Evolutionary conservation across 352 stramenopile genomes (phyloP).

Genomic region (Phytopythium boreale): DNA sequence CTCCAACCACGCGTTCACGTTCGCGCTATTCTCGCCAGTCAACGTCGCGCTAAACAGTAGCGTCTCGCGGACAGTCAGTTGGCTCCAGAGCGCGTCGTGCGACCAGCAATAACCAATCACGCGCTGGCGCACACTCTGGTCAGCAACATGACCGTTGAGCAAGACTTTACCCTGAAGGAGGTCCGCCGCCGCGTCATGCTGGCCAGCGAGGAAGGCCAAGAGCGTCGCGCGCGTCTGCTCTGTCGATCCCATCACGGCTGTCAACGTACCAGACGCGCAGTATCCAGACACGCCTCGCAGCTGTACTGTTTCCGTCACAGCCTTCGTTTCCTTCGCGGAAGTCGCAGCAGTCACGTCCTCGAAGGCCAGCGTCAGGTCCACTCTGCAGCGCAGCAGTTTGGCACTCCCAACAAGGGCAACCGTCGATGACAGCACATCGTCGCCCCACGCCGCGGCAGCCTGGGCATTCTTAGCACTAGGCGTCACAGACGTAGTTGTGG

Average conservation of each 20-base stretch:
- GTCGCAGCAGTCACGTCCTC: conserved; percentile 13
- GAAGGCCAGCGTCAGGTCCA: conserved; percentile 17
- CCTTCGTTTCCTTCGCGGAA: not conserved
- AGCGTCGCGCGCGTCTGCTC: conserved; percentile 13
- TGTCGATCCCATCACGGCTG: conserved; percentile 16
- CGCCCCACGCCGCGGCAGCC: not conserved
- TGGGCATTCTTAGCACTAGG: not conserved
- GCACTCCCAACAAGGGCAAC: not conserved
- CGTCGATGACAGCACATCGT: conserved; percentile 1
- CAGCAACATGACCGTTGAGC: conserved; percentile 19
- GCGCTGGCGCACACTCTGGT: conserved; percentile 15
- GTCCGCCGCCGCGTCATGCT: not conserved
- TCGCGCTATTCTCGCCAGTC: not conserved
- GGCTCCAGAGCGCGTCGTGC: conserved; percentile 14
- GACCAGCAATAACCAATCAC: conserved; percentile 24
- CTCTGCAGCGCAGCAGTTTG: conserved; percentile 6
- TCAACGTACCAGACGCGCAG: conserved; percentile 17
- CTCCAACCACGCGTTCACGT: conserved; percentile 18
- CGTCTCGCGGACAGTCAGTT: conserved; percentile 22
- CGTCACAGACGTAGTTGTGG: not conserved
- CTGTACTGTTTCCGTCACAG: conserved; percentile 10
- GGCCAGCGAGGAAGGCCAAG: conserved; percentile 15
- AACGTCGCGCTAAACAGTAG: conserved; percentile 18
- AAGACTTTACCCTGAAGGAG: conserved; percentile 15
- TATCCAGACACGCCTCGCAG: conserved; percentile 14